Conservation (phyloP, 805 yeast species). For the Candida ipomoeae region DNA sequence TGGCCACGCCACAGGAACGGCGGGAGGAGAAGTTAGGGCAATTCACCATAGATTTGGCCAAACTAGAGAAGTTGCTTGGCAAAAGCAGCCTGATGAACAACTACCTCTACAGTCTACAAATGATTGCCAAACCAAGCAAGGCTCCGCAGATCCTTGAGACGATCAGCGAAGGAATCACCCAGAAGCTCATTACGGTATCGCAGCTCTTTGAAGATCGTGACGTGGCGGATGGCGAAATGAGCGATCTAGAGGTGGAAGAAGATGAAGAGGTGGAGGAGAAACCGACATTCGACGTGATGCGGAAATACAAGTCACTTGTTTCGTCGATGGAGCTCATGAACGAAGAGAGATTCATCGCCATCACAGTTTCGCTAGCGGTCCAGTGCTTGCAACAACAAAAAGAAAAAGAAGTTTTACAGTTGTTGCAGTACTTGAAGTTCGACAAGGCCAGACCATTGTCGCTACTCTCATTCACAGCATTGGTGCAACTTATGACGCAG, state of each 20-base stretch:
- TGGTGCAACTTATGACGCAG: constrained; percentile 24
- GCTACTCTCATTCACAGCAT: constrained; percentile 30
- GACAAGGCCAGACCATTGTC: constrained; percentile 19
- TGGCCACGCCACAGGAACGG: constrained; percentile 10
- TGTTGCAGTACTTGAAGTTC: constrained; percentile 25
- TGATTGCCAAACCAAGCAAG: constrained; percentile 21
- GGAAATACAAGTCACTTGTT: constrained; percentile 23
- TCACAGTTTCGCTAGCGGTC: constrained; percentile 24
- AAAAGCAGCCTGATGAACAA: constrained; percentile 9
- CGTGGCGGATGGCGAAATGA: constrained; percentile 28
- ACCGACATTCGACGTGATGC: constrained; percentile 2
- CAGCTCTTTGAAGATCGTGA: constrained; percentile 25
- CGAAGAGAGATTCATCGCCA: constrained; percentile 33
- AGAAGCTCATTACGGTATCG: constrained; percentile 21
- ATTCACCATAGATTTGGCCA: constrained; percentile 14
- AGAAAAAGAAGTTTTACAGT: constrained; percentile 16
- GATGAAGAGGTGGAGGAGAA: background rate
- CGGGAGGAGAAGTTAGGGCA: constrained; percentile 13
- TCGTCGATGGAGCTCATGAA: constrained; percentile 29
- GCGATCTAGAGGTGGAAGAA: background rate
- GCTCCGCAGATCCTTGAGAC: constrained; percentile 17
- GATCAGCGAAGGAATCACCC: constrained; percentile 18
- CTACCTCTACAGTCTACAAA: constrained; percentile 23
- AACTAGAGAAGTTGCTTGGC: constrained; percentile 13
- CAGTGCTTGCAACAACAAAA: constrained; percentile 21